Conservation (phyloP, 257 asterid genomes). For the Nicotiana undulata region DNA sequence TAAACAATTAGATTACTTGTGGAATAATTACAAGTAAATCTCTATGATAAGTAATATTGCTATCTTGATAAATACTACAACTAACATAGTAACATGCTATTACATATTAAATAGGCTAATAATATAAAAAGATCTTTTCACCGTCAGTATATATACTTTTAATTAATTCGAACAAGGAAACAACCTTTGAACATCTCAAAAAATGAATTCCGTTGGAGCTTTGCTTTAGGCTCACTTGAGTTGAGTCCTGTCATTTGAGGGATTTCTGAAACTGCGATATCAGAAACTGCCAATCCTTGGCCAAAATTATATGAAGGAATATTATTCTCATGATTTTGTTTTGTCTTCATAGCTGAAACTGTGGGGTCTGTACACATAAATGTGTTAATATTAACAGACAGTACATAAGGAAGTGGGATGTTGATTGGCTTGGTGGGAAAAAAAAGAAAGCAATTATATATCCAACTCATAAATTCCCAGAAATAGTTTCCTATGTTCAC, state of each 20-base stretch:
- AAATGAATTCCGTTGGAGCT: background rate
- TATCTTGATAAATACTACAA: background rate
- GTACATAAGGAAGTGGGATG: conserved; percentile 13
- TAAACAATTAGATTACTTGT: background rate
- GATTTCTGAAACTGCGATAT: background rate
- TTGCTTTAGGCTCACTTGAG: background rate
- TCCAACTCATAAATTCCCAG: background rate
- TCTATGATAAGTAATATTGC: background rate
- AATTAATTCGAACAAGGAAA: background rate
- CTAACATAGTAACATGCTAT: background rate
- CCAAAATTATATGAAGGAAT: background rate
- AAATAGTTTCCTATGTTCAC: background rate
- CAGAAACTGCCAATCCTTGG: background rate
- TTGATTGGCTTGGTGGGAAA: background rate
- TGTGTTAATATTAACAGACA: conserved; percentile 9
- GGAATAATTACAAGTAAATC: too few relatives aligned
- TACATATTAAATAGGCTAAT: background rate
- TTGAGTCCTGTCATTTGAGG: background rate
- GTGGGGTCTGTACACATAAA: conserved; percentile 13
- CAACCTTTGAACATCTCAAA: background rate
- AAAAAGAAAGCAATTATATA: background rate
- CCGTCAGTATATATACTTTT: background rate
- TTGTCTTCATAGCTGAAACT: background rate
- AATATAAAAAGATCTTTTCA: background rate
- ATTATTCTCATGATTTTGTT: conserved; percentile 3